phyloP scores from a whole-genome alignment of 257 asterid species.

The Solanum piurae region DNA sequence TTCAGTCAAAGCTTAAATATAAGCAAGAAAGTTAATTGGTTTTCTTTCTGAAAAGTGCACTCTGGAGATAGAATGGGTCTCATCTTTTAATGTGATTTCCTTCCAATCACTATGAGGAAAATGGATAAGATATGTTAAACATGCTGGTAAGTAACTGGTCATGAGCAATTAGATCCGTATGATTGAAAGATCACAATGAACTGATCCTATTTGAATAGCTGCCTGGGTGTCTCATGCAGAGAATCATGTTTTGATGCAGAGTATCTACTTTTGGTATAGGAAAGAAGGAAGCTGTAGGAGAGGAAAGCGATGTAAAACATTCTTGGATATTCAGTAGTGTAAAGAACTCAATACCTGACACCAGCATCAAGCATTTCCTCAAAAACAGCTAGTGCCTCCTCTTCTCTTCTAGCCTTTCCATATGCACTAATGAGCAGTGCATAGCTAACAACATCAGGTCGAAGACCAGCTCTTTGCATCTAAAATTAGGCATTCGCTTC shows the following conservation, averaged over 20 bases:
- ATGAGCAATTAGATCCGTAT: background rate
- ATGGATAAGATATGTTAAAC: background rate
- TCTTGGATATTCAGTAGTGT: background rate
- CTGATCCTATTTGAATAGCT: background rate
- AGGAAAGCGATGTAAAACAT: background rate
- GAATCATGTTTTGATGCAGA: background rate
- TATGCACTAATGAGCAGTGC: slow-evolving; percentile 77
- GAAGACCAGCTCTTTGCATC: slow-evolving; percentile 80
- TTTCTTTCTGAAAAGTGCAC: background rate
- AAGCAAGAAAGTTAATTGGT: background rate
- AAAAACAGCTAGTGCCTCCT: slow-evolving; percentile 92
- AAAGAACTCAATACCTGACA: slow-evolving; percentile 42
- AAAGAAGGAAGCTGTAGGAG: background rate
- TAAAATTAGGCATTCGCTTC: slow-evolving; percentile 16
- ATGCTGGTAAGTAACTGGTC: background rate
- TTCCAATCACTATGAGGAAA: background rate
- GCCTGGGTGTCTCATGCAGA: background rate
- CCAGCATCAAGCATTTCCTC: slow-evolving; percentile 99
- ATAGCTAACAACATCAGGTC: slow-evolving; percentile 92
- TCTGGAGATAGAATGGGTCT: background rate
- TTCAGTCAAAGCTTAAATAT: background rate
- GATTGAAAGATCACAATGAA: background rate
- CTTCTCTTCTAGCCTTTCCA: slow-evolving; percentile 98
- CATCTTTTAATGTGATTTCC: background rate
- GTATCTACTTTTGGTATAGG: background rate